phyloP scores from a whole-genome alignment of 352 stramenopile genomes.

The Ophiocytium majus region DNA sequence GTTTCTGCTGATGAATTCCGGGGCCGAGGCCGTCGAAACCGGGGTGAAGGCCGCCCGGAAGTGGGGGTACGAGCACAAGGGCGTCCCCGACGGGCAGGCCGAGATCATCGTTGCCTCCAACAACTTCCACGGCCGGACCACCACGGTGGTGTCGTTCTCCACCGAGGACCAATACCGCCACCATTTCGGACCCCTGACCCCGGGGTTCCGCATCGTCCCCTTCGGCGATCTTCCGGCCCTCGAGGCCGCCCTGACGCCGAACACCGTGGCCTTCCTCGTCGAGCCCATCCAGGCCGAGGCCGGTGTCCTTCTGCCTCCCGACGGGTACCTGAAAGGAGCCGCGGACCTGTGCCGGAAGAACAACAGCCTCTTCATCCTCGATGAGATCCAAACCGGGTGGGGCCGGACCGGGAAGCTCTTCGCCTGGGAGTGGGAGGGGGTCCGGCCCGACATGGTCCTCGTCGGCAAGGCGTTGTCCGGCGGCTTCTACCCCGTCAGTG shows the following conservation, averaged over 20 bases:
- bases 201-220: conserved; percentile 78
- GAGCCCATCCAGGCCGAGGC: conserved; percentile 96
- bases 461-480: conserved; percentile 84
- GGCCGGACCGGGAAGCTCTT: conserved; percentile 93
- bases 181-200: conserved; percentile 95
- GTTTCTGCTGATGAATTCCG: conserved; percentile 98
- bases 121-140: conserved; percentile 98
- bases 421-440: conserved; percentile 87
- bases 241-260: conserved; percentile 73
- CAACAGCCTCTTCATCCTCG: conserved; percentile 98
- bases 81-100: conserved; percentile 81
- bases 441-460: conserved; percentile 94
- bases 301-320: conserved; percentile 91
- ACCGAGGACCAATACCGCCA: conserved; percentile 76
- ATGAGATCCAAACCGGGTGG: conserved; percentile 97
- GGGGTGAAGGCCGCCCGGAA: conserved; percentile 69
- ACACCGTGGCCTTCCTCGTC: conserved; percentile 98
- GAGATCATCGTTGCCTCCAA: conserved; percentile 92
- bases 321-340: conserved; percentile 82
- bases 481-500: conserved; percentile 94
- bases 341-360: conserved; percentile 85
- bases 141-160: conserved; percentile 90
- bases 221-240: conserved; percentile 89
- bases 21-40: conserved; percentile 94
- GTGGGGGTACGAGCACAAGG: conserved; percentile 96